A percentile compares a stretch with the other conserved stretches of the same genome.
Conservation (phyloP, 305 asterid genomes). For the Fraxinus angustifolia region DNA sequence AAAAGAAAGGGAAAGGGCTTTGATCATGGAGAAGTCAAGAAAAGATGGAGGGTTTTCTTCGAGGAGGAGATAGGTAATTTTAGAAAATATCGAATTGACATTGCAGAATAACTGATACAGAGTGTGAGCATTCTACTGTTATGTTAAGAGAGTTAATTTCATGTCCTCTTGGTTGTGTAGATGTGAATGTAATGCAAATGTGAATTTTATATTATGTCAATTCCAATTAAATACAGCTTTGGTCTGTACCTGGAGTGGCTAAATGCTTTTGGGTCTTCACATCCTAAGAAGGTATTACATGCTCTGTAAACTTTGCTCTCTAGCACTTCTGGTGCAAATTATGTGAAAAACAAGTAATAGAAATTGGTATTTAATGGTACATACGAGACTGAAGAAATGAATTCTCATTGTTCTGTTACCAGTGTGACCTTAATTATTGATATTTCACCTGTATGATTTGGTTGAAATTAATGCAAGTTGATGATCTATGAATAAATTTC, state of each 20-base stretch:
- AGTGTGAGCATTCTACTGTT: background rate
- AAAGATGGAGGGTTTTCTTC: slow-evolving; percentile 56
- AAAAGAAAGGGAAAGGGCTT: slow-evolving; percentile 71
- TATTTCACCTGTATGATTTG: background rate
- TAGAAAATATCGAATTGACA: background rate
- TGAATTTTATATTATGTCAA: slow-evolving; percentile 1
- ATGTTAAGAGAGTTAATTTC: background rate
- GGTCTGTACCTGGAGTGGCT: background rate
- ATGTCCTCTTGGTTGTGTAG: background rate
- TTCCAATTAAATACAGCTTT: background rate
- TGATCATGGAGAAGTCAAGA: slow-evolving; percentile 49
- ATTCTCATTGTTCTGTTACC: background rate
- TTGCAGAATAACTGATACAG: background rate
- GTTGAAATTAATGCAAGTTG: background rate
- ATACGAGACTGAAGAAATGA: background rate
- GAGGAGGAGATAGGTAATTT: slow-evolving; percentile 49
- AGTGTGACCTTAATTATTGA: background rate
- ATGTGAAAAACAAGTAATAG: background rate
- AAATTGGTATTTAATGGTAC: background rate
- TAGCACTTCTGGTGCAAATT: background rate
- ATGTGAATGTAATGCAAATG: background rate
- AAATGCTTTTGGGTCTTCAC: background rate
- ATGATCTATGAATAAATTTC: background rate
- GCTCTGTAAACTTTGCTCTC: background rate
- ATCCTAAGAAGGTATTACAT: background rate